Base-by-base conservation (phyloP, 345 rosid genomes). In the Kernera saxatilis region DNA sequence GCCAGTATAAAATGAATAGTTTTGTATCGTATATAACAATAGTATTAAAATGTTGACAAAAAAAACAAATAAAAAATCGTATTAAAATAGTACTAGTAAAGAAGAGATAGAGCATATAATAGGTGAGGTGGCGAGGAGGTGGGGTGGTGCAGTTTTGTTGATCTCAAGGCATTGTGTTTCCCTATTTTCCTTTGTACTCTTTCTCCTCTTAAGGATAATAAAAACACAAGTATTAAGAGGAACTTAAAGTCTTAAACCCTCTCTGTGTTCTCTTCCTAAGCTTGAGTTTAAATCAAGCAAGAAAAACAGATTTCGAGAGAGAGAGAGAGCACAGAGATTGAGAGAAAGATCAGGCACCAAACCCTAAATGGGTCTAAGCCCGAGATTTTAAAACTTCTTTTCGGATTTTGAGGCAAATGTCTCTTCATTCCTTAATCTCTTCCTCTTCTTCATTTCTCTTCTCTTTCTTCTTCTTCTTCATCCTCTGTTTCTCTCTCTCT, bases 341-440 rank as follows among this genome's bases (percentile, higher is more conserved):
- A 75, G 78, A 72, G 74, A 63, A 56, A 51, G n/a, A n/a, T n/a
- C n/a, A 78, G 77, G 70, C 77, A 77, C 81, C 85, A 76, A 75
- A 79, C 49, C 76, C 83, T 82, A 77, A 72, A 84, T 84, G 84
- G 82, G 80, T 79, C 88, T 63, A 77, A 84, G 57, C 82, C 88
- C 87, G 73, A 85, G 90, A 84, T 80, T 85, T 88, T 74, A 69
- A 69, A 73, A 5, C 59, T 75, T 62, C 70, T 82, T 71, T 76
- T 70, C 59, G 78, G 82, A 82, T 83, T 78, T 86, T 86, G 88
- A 86, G 85, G 85, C 87, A 82, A 85, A 88, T 88, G 95, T 83
- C 86, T 83, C 72, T 71, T 54, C 60, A 74, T 71, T 64, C 80
- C 78, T 58, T 73, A 64, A 69, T 45, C 66, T 76, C 65, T 44